These are phyloP conservation scores for Leccinum fibrillosum DNA, from an alignment of 768 basidiomycete genomes.

Conservation along the genomic window DNA sequence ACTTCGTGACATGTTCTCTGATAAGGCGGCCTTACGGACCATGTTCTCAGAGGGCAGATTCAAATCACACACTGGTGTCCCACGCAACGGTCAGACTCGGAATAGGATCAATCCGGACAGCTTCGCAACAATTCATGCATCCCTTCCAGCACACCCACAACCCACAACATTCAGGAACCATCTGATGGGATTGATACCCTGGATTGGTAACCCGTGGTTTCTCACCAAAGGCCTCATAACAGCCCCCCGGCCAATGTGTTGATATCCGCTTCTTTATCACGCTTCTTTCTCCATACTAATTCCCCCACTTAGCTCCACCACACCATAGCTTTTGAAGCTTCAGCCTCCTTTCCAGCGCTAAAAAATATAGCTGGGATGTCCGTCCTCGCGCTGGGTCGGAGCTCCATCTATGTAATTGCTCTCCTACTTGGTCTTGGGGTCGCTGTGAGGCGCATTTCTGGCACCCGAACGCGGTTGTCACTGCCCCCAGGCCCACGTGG, in stretches of 20 bases:
- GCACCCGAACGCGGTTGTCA: not conserved
- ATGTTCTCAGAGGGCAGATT: not conserved
- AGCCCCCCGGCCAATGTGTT: not conserved
- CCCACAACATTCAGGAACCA: not conserved
- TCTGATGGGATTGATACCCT: not conserved
- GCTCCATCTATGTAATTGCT: not conserved
- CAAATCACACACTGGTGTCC: not conserved
- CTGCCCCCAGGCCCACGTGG: conserved; percentile 16
- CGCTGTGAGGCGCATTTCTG: not conserved
- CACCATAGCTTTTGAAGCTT: not conserved
- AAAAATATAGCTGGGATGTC: not conserved
- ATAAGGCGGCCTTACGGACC: not conserved
- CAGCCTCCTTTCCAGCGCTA: not conserved
- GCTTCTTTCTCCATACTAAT: not conserved
- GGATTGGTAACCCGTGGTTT: not conserved
- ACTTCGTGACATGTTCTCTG: not conserved
- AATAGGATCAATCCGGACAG: not conserved
- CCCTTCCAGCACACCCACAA: not conserved
- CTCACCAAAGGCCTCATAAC: too few species aligned
- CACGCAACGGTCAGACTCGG: not conserved
- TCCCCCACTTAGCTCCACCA: not conserved
- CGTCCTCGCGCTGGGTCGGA: not conserved
- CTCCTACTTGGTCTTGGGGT: conserved; percentile 1
- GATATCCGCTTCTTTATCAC: not conserved
- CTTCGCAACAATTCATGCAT: not conserved